These are phyloP conservation scores for Fraxinus sp. DNA, from an alignment of 305 asterid species.

Conservation along the genomic window DNA sequence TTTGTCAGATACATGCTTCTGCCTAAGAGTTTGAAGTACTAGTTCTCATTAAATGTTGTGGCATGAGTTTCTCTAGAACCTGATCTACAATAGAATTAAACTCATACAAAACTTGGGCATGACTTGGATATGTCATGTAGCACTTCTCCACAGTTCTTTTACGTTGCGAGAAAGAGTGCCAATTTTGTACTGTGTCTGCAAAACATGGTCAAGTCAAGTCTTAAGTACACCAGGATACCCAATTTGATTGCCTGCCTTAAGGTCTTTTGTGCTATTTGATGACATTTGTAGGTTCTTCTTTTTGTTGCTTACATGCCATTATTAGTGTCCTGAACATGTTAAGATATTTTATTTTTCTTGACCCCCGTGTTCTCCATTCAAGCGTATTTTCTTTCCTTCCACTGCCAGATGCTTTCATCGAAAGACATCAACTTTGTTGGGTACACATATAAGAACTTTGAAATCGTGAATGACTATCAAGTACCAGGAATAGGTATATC, in stretches of 20 bases:
- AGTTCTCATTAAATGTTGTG: constrained; percentile 1
- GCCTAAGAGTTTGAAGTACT: not conserved
- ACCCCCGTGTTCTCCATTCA: constrained; percentile 5
- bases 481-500: constrained; percentile 86
- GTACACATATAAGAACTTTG: constrained; percentile 94
- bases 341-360: not conserved
- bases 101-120: not conserved
- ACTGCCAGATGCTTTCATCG: constrained; percentile 82
- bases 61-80: not conserved
- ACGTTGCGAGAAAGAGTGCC: not conserved
- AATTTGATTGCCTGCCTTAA: constrained; percentile 2
- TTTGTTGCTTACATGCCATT: not conserved
- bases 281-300: not conserved
- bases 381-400: constrained; percentile 24
- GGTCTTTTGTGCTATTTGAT: constrained; percentile 7
- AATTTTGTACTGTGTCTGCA: not conserved
- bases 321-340: constrained; percentile 1
- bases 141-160: not conserved
- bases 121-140: not conserved
- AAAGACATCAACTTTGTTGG: constrained; percentile 96
- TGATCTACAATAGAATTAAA: not conserved
- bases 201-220: constrained; percentile 6
- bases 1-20: not conserved
- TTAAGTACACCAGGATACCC: not conserved
- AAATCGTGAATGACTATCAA: constrained; percentile 91